Percentiles rank a stretch among this genome's conserved stretches.
phyloP scores from a whole-genome alignment of 2,329 filamentous ascomycete genomes.

The Fusarium nurragi region DNA sequence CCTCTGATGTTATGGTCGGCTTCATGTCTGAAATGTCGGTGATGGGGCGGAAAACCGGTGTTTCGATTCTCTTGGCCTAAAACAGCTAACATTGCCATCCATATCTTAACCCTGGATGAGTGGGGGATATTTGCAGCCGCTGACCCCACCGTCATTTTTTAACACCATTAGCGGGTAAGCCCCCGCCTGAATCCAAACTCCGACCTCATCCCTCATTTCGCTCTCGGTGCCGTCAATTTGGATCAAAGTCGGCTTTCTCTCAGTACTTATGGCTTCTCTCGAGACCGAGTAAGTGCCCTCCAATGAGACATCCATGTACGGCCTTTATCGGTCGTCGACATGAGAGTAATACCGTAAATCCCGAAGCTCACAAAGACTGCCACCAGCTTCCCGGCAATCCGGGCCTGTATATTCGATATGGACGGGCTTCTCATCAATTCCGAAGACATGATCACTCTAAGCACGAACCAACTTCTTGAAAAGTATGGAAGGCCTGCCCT shows the following conservation, averaged over 20 bases:
- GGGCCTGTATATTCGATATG: conserved; percentile 79
- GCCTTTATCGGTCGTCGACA: background rate
- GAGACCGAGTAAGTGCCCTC: background rate
- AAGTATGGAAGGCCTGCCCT: conserved; percentile 66
- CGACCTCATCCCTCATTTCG: background rate
- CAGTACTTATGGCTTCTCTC: background rate
- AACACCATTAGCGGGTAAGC: background rate
- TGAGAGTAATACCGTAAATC: background rate
- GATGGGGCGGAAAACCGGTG: no score
- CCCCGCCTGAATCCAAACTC: background rate
- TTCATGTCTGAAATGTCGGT: no score
- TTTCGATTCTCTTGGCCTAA: no score
- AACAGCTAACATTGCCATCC: background rate
- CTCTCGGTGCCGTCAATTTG: background rate
- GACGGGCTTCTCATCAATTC: conserved; percentile 77
- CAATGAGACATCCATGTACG: background rate
- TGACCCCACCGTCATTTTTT: background rate
- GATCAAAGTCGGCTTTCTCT: background rate
- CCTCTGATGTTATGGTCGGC: no score
- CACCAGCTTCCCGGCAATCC: conserved; percentile 35
- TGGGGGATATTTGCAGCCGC: background rate
- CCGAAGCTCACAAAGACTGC: background rate
- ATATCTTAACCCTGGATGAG: background rate
- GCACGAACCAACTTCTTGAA: conserved; percentile 70
- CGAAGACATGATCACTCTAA: conserved; percentile 73